Evolutionary conservation across 805 yeast genomes (phyloP).

Genomic region (Kodamaea jinghongensis): DNA sequence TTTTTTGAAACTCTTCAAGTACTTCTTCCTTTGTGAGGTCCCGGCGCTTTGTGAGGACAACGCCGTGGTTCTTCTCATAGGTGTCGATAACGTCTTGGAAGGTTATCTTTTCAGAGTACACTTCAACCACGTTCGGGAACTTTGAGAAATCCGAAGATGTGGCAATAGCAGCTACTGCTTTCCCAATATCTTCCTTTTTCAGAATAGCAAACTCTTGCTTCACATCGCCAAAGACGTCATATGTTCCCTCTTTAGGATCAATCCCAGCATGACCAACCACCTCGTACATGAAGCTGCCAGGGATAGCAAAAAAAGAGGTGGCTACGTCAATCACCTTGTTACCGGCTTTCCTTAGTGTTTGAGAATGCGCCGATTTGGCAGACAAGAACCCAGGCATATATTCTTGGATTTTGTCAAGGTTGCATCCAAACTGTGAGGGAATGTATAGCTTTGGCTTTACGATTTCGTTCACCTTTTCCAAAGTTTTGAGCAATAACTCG

Average conservation of each 20-base stretch:
- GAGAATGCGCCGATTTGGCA: slow-evolving; percentile 34
- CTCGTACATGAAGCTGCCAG: slow-evolving; percentile 35
- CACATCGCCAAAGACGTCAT: slow-evolving; percentile 41
- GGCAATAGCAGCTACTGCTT: slow-evolving; percentile 15
- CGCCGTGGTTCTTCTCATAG: slow-evolving; percentile 40
- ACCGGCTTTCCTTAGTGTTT: slow-evolving; percentile 42
- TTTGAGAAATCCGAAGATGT: slow-evolving; percentile 24
- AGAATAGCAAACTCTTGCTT: slow-evolving; percentile 33
- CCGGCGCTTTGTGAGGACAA: slow-evolving; percentile 16
- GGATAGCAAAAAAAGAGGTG: slow-evolving; percentile 38
- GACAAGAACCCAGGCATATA: slow-evolving; percentile 33
- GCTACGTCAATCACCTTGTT: slow-evolving; percentile 45
- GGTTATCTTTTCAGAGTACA: slow-evolving; percentile 41
- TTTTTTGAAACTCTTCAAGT: slow-evolving; percentile 26
- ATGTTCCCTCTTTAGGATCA: slow-evolving; percentile 31
- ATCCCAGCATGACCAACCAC: slow-evolving; percentile 34
- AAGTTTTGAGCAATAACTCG: slow-evolving; percentile 21
- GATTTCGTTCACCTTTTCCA: slow-evolving; percentile 37
- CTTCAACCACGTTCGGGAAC: slow-evolving; percentile 44
- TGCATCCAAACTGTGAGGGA: slow-evolving; percentile 61
- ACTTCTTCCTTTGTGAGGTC: slow-evolving; percentile 22
- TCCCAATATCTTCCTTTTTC: slow-evolving; percentile 21
- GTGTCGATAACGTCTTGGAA: slow-evolving; percentile 36
- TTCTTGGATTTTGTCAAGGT: slow-evolving; percentile 27
- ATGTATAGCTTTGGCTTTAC: slow-evolving; percentile 50